Evolutionary conservation across 495 filamentous ascomycete species (phyloP).

Genomic region (Xylaria palmicola): DNA sequence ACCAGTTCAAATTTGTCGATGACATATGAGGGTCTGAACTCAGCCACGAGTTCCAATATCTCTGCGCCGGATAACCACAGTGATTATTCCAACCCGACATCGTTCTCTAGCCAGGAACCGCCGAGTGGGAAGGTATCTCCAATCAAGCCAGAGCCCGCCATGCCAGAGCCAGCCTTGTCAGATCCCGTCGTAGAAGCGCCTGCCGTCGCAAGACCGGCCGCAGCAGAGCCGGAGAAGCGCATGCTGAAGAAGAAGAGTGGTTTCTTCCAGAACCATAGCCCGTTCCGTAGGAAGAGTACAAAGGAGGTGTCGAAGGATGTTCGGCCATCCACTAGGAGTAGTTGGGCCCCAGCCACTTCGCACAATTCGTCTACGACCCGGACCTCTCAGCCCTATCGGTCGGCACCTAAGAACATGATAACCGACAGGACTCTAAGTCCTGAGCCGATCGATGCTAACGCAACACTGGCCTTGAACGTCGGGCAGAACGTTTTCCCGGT

Average conservation of each 20-base stretch:
- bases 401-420: constrained; percentile 33
- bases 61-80: constrained; percentile 80
- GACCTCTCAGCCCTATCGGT: constrained; percentile 14
- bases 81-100: constrained; percentile 87
- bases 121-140: constrained; percentile 66
- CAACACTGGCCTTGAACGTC: constrained; percentile 93
- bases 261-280: constrained; percentile 91
- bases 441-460: constrained; percentile 89
- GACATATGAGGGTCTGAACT: constrained; percentile 41
- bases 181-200: background rate
- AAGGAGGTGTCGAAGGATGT: constrained; percentile 70
- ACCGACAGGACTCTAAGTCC: constrained; percentile 56
- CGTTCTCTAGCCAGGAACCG: constrained; percentile 80
- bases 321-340: constrained; percentile 52
- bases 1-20: background rate
- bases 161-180: background rate
- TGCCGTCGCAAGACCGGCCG: constrained; percentile 37
- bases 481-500: constrained; percentile 97
- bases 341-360: constrained; percentile 49
- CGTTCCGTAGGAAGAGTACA: constrained; percentile 91
- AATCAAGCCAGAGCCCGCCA: background rate
- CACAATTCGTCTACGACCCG: constrained; percentile 21
- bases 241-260: constrained; percentile 80
- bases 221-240: constrained; percentile 60
- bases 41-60: constrained; percentile 76